Conservation (phyloP, 2,329 filamentous ascomycete genomes). For the Fusarium kyushuense region DNA sequence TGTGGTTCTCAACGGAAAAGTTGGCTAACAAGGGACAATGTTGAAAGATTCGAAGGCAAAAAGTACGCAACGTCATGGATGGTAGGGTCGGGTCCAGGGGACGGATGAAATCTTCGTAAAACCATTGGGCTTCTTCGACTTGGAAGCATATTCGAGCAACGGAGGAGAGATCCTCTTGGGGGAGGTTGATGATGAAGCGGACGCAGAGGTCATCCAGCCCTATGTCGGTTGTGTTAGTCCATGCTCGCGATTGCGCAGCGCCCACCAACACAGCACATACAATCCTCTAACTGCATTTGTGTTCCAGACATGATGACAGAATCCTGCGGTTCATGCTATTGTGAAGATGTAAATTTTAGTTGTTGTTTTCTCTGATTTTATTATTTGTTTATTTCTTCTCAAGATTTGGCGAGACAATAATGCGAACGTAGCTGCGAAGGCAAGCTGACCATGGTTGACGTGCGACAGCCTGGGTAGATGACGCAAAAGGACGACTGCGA, state of each 20-base stretch:
- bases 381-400: constrained; percentile 36
- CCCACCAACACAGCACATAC: constrained; percentile 63
- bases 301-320: constrained; percentile 75
- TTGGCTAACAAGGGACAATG: constrained; percentile 90
- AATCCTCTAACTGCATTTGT: constrained; percentile 91
- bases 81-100: constrained; percentile 87
- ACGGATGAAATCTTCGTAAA: constrained; percentile 99
- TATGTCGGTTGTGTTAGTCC: constrained; percentile 54
- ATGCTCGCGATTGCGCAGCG: constrained; percentile 19
- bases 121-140: constrained; percentile 99
- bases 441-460: constrained; percentile 52
- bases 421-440: constrained; percentile 48
- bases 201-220: constrained; percentile 98
- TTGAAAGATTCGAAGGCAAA: constrained; percentile 91
- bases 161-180: constrained; percentile 87
- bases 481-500: constrained; percentile 42
- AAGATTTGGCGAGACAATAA: constrained; percentile 51
- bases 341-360: constrained; percentile 8
- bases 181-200: constrained; percentile 97
- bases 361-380: constrained; percentile 11
- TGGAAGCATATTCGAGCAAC: constrained; percentile 98
- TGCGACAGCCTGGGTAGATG: constrained; percentile 38
- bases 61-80: constrained; percentile 84
- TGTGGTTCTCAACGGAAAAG: constrained; percentile 82
- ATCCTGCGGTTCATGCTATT: constrained; percentile 49